Percentiles rank a stretch among this genome's conserved stretches.
Evolutionary conservation across 805 yeast genomes (phyloP).

Genomic region (Sugiyamaella boreocaroliniensis): DNA sequence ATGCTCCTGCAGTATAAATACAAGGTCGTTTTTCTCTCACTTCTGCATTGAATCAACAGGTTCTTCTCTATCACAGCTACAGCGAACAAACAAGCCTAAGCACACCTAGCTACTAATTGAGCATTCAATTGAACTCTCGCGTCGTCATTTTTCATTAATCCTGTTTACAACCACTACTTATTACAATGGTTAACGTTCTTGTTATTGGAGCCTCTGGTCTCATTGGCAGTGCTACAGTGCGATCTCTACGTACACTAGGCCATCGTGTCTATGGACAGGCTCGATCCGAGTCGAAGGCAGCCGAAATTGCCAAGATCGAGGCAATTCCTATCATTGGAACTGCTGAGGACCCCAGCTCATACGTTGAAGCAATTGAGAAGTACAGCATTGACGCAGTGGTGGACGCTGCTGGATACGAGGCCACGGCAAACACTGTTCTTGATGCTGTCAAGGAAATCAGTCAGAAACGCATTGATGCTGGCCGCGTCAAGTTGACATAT

Average conservation of each 20-base stretch:
- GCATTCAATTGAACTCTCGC: background rate
- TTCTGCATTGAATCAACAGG: too few relatives aligned
- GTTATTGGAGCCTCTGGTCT: constrained; percentile 13
- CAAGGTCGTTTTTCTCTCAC: too few relatives aligned
- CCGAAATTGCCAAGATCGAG: background rate
- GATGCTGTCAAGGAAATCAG: background rate
- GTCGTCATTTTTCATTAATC: background rate
- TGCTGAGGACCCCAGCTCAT: constrained; percentile 4
- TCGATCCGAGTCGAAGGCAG: constrained; percentile 7
- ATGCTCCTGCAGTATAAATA: too few relatives aligned
- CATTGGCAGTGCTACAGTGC: constrained; percentile 7
- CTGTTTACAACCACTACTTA: background rate
- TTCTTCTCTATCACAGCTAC: too few relatives aligned
- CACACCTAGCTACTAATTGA: too few relatives aligned
- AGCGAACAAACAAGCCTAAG: too few relatives aligned
- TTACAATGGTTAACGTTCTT: constrained; percentile 8
- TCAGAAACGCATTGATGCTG: background rate
- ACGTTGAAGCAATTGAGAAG: constrained; percentile 6
- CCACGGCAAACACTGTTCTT: background rate
- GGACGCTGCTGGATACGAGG: constrained; percentile 6
- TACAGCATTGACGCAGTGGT: constrained; percentile 6
- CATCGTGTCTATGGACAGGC: constrained; percentile 14
- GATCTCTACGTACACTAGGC: constrained; percentile 1
- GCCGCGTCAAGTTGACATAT: constrained; percentile 4
- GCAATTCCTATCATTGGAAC: constrained; percentile 6